Base-by-base conservation (phyloP, 495 filamentous ascomycete species). In the Aspergillus ellipticus region DNA sequence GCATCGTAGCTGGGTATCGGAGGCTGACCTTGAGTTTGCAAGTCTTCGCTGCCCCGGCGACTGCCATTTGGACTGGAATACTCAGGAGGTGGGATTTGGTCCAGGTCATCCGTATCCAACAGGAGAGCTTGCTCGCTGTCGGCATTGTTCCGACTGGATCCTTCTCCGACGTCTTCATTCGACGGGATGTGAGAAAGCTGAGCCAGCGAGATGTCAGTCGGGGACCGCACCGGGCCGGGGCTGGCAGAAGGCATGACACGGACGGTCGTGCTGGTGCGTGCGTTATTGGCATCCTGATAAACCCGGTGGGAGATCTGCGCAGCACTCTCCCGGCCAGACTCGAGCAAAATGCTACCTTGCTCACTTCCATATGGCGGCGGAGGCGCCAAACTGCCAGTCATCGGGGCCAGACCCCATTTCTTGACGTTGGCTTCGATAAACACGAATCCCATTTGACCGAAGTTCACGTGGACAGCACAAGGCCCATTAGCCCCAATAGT, bases 401-500 rank as follows among this genome's bases (percentile, higher is more conserved):
- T 95, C 11, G 94, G 94, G 45, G 94, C 94, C 50, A 98, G 74
- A 6, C 94, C 94, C 94, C 94, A 97, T 79, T 97, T 97, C 81
- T 98, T 98, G 35, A 98, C 94, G 60, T 98, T 98, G 42, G 91
- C 94, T 73, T 98, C 94, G 66, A 98, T 97, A 65, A 97, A 98
- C 16, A 97, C 94, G 63, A 97, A 98, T 39, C 94, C 94, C 61
- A 91, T 87, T 67, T 98, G 94, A 3, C 94, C 94, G 68, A 98
- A 96, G 68, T 98, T 98, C 62, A 98, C 94, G 68, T 97, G 92
- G 5, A 97, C 79, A 15, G 85, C 86, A 66, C 89, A 90, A 8
- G 94, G 94, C 1, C 94, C 94, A 65, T 93, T 96, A 19, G 94
- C 92, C 43, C 94, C 94, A 37, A 98, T 80, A 0, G 94, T 92